These are phyloP conservation scores for Jamesozyma piceae DNA, from an alignment of 805 yeast species.

Conservation along the genomic window DNA sequence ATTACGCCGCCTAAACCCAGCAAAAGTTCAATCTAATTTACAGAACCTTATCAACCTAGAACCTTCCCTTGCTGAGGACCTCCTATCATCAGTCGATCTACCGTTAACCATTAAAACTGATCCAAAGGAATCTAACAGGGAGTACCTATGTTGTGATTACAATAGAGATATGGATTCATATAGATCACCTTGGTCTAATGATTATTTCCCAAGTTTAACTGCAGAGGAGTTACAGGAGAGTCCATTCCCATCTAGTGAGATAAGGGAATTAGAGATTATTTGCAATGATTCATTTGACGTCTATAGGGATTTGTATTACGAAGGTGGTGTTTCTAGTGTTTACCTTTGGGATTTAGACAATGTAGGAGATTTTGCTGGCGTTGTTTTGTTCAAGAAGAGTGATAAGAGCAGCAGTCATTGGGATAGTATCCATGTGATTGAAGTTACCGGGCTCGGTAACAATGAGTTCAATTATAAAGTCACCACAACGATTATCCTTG, in stretches of 20 bases:
- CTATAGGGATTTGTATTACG: slow-evolving; percentile 88
- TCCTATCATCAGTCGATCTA: slow-evolving; percentile 76
- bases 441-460: slow-evolving; percentile 40
- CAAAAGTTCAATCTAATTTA: slow-evolving; percentile 40
- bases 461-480: slow-evolving; percentile 48
- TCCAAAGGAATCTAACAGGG: slow-evolving; percentile 38
- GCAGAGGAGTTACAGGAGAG: slow-evolving; percentile 55
- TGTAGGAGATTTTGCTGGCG: slow-evolving; percentile 68
- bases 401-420: slow-evolving; percentile 46
- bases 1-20: slow-evolving; percentile 66
- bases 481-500: slow-evolving; percentile 82
- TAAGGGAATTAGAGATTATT: slow-evolving; percentile 66
- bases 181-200: slow-evolving; percentile 85
- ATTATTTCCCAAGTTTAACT: slow-evolving; percentile 36
- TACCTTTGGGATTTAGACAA: slow-evolving; percentile 86
- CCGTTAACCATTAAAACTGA: slow-evolving; percentile 43
- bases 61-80: slow-evolving; percentile 75
- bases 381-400: slow-evolving; percentile 67
- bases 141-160: slow-evolving; percentile 80
- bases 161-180: slow-evolving; percentile 90
- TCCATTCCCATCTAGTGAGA: slow-evolving; percentile 57
- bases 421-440: slow-evolving; percentile 93
- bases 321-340: slow-evolving; percentile 84
- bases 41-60: slow-evolving; percentile 38
- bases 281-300: slow-evolving; percentile 89